These are phyloP conservation scores for Thymus mandschuricus DNA, from an alignment of 257 asterid genomes.

Conservation along the genomic window DNA sequence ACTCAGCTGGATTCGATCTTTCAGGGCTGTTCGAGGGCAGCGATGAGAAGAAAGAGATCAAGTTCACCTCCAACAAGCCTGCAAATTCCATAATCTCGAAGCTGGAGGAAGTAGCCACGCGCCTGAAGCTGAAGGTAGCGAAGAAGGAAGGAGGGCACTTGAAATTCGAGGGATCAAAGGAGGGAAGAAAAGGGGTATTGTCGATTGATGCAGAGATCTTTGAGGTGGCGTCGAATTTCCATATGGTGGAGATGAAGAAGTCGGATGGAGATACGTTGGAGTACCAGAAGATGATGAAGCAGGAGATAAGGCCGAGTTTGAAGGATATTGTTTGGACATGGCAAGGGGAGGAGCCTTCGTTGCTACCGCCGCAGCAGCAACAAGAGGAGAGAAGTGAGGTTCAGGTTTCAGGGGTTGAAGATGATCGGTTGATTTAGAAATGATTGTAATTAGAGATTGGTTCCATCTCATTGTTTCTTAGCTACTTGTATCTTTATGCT, in stretches of 20 bases:
- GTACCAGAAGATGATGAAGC: conserved; percentile 64
- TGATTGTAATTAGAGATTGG: neutral
- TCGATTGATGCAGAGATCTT: conserved; percentile 73
- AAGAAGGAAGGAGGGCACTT: conserved; percentile 67
- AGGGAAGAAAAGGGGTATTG: conserved; percentile 65
- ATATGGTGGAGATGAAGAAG: conserved; percentile 73
- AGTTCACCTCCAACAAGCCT: conserved; percentile 62
- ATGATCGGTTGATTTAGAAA: conserved; percentile 26
- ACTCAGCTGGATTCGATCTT: conserved; percentile 75
- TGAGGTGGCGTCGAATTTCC: conserved; percentile 60
- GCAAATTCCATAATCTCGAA: conserved; percentile 58
- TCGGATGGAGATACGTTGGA: conserved; percentile 72
- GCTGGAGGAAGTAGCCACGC: conserved; percentile 67
- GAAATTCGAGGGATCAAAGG: conserved; percentile 56
- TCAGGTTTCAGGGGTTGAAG: conserved; percentile 21
- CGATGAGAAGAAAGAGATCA: conserved; percentile 48
- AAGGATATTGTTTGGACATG: conserved; percentile 79
- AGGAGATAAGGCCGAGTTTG: conserved; percentile 60
- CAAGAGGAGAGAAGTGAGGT: conserved; percentile 24
- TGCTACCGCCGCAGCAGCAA: conserved; percentile 14
- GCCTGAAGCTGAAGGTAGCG: conserved; percentile 55
- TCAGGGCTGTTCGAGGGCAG: conserved; percentile 68
- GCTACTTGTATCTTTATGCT: conserved; percentile 4
- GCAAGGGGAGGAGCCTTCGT: conserved; percentile 57
- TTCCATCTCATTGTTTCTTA: neutral